Percentiles rank a stretch among this genome's conserved stretches.
Evolutionary conservation across 371 early-diverging fungal species (phyloP).

Genomic region (Mucor sp.): DNA sequence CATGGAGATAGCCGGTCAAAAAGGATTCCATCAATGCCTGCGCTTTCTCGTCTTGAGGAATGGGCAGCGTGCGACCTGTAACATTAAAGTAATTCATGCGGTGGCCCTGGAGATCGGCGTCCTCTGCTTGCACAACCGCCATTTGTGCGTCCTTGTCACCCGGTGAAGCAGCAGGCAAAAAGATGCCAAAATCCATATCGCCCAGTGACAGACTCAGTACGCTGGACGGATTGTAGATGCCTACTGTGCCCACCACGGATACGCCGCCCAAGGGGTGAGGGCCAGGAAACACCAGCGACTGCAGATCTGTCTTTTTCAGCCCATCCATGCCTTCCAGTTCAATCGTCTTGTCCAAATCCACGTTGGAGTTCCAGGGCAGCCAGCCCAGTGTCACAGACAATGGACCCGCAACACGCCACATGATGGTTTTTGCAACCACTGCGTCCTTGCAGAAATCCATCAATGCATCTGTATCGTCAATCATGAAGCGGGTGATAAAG

Average conservation of each 20-base stretch:
- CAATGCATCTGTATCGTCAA: slow-evolving; percentile 36
- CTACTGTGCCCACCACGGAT: slow-evolving; percentile 31
- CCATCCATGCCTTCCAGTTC: slow-evolving; percentile 51
- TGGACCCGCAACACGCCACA: slow-evolving; percentile 41
- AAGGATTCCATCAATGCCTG: slow-evolving; percentile 35
- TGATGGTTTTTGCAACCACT: slow-evolving; percentile 30
- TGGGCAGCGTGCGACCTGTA: slow-evolving; percentile 39
- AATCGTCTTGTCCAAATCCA: slow-evolving; percentile 34
- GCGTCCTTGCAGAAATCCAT: slow-evolving; percentile 46
- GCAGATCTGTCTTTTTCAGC: slow-evolving; percentile 37
- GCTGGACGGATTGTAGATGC: slow-evolving; percentile 49
- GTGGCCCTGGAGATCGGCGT: slow-evolving; percentile 40
- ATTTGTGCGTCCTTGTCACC: slow-evolving; percentile 34
- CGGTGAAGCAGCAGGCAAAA: slow-evolving; percentile 23
- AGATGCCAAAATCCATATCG: slow-evolving; percentile 51
- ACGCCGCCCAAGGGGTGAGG: slow-evolving; percentile 46
- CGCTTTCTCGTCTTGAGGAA: slow-evolving; percentile 18
- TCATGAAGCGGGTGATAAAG: slow-evolving; percentile 41
- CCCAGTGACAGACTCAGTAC: slow-evolving; percentile 43
- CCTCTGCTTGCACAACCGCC: slow-evolving; percentile 42
- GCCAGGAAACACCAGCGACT: slow-evolving; percentile 38
- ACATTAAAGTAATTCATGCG: slow-evolving; percentile 44
- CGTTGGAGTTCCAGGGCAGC: slow-evolving; percentile 25
- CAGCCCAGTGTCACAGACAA: slow-evolving; percentile 33
- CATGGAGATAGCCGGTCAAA: slow-evolving; percentile 43